Percentiles rank a stretch among this genome's conserved stretches.
Evolutionary conservation across 2,329 filamentous ascomycete genomes (phyloP).

Genomic region (Sporothrix euskadiensis): DNA sequence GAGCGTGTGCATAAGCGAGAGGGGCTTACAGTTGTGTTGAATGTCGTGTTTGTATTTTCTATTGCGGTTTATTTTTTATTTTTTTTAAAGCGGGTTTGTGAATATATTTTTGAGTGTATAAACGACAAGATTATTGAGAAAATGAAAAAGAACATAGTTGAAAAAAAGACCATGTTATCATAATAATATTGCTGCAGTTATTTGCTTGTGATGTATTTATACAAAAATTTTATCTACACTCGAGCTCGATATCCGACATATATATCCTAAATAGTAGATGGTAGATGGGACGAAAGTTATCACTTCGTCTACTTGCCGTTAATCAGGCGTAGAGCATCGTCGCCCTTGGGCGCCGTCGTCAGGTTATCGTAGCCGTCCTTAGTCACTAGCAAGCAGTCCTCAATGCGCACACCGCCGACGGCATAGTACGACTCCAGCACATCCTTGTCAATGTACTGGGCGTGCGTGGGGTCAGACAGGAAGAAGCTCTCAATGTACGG

Average conservation of each 20-base stretch:
- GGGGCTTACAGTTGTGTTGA: neutral
- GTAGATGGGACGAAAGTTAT: too few relatives aligned
- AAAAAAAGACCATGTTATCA: neutral
- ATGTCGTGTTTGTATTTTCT: neutral
- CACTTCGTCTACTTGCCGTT: conserved; percentile 38
- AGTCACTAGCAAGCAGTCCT: conserved; percentile 85
- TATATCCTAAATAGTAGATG: neutral
- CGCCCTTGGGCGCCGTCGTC: conserved; percentile 74
- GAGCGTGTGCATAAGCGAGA: neutral
- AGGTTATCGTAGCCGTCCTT: conserved; percentile 78
- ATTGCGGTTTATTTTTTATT: neutral
- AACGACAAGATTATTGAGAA: neutral
- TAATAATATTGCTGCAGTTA: neutral
- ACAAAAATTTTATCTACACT: neutral
- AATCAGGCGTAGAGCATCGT: conserved; percentile 66
- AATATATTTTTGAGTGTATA: neutral
- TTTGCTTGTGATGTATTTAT: neutral
- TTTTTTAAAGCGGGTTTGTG: neutral
- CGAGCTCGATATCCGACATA: neutral
- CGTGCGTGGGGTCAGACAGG: conserved; percentile 58
- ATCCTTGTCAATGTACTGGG: conserved; percentile 63
- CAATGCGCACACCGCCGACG: conserved; percentile 88
- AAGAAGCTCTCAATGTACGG: conserved; percentile 72
- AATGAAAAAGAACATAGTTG: neutral
- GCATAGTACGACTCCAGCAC: conserved; percentile 69